Base-by-base conservation (phyloP, 2,329 filamentous ascomycete genomes). In the Calonectria henricotiae region DNA sequence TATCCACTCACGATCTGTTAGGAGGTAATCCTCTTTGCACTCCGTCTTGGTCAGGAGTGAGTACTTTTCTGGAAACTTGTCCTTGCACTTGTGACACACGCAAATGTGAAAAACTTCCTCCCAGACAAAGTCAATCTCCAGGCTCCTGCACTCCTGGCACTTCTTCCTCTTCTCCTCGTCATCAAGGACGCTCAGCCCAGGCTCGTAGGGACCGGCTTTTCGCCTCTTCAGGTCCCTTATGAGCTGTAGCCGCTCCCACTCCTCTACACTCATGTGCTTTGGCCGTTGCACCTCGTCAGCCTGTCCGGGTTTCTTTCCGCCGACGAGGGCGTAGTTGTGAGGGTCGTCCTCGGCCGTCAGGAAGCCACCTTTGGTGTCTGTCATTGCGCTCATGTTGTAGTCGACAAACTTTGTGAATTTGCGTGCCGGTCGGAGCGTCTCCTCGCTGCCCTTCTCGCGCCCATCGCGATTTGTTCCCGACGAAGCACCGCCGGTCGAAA, bases 331-430 rank as follows among this genome's bases (percentile, higher is more conserved):
- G 75, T 92, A 92, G 80, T 98, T 98, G 80, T 92, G 90, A 1
- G 96, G 96, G 82, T 99, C 96, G 79, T 99, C 96, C 72, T 96
- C 93, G 1, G 90, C 89, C n/a, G 92, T 93, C 74, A 99, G 83
- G 82, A 99, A 99, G 0, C 96, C 96, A 72, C 96, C 96, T 80
- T 98, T 98, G 0, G 96, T 98, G 81, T 99, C 96, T 7, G 93
- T 97, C 95, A 99, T 98, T 83, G 96, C 93, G 80, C 93, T 96
- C 83, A 99, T 96, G 82, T 99, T 96, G 84, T 98, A 98, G 80
- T 99, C 96, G 79, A 99, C 95, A 80, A 93, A 98, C 81, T 96
- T 96, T 71, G 93, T 91, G 76, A 98, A 98, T 79, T 97, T 98
- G 78, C 91, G 90, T 55, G 94, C 94, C 0, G 96, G 92, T 66